Conservation (phyloP, 1,284 basidiomycete genomes). For the Violaceomyces palustris region DNA sequence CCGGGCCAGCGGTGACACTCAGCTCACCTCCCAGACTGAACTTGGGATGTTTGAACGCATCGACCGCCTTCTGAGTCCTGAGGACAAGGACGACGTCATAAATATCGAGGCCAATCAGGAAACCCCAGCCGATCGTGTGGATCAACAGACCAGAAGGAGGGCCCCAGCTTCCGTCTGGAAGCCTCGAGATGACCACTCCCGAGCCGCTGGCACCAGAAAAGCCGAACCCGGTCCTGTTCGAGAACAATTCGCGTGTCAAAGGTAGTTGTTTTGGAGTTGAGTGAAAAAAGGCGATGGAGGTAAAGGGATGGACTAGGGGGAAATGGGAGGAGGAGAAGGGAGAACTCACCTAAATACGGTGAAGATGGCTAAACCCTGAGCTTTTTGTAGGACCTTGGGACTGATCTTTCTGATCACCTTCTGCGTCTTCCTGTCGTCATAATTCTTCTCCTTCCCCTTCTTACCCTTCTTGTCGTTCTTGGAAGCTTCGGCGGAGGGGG, state of each 20-base stretch:
- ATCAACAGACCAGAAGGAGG: conserved; percentile 48
- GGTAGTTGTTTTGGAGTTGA: too few relatives aligned
- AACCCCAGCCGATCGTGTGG: conserved; percentile 47
- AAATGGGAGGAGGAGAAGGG: not conserved
- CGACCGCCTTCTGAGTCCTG: conserved; percentile 42
- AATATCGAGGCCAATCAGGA: conserved; percentile 51
- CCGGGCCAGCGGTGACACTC: conserved; percentile 45
- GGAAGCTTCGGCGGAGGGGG: conserved; percentile 9
- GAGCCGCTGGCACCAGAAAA: conserved; percentile 41
- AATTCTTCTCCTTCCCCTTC: conserved; percentile 34
- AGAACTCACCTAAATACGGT: conserved; percentile 41
- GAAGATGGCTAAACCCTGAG: conserved; percentile 47
- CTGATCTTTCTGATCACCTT: conserved; percentile 51
- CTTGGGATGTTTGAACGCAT: conserved; percentile 45
- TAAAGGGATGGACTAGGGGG: too few relatives aligned
- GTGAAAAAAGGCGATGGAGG: too few relatives aligned
- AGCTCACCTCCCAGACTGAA: conserved; percentile 50
- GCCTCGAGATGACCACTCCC: conserved; percentile 47
- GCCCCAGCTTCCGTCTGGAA: conserved; percentile 49
- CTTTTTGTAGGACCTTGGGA: conserved; percentile 29
- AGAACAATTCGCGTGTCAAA: too few relatives aligned
- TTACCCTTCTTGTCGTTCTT: conserved; percentile 19
- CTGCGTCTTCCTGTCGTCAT: conserved; percentile 47
- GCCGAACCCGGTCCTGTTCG: conserved; percentile 33
- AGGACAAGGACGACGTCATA: conserved; percentile 54